Percentiles rank a stretch among this genome's conserved stretches.
phyloP scores from a whole-genome alignment of 2,329 filamentous ascomycete species.

The Berkeleyomyces basicola region DNA sequence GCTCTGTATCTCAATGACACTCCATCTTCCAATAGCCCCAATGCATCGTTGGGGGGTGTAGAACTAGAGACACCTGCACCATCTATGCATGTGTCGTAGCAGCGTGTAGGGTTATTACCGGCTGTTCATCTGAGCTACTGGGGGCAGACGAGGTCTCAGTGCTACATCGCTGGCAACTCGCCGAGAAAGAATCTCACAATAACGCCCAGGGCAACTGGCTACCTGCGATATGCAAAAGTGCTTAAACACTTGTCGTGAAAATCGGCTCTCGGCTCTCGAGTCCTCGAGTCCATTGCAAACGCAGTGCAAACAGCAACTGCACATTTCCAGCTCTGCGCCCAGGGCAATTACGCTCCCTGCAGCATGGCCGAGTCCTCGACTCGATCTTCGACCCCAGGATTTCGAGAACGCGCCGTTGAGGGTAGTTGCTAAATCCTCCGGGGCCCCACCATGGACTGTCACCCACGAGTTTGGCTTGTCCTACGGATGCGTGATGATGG shows the following conservation, averaged over 20 bases:
- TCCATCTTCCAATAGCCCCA: too few species aligned
- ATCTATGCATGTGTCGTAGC: background rate
- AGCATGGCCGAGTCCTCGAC: background rate
- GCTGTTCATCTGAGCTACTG: background rate
- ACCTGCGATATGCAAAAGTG: background rate
- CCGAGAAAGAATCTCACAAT: background rate
- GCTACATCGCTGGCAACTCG: background rate
- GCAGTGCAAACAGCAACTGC: too few species aligned
- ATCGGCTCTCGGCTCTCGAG: too few species aligned
- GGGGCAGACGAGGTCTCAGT: background rate
- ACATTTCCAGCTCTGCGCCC: background rate
- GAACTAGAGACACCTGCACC: background rate
- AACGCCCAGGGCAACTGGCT: background rate
- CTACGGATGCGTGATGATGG: background rate
- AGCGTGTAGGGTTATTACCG: background rate
- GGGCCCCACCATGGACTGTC: background rate
- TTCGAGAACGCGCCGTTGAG: background rate
- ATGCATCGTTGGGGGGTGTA: background rate
- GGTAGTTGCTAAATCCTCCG: background rate
- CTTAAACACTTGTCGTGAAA: background rate
- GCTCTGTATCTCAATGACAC: too few species aligned
- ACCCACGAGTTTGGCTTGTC: background rate
- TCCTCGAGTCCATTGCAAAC: too few species aligned
- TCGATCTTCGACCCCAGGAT: background rate
- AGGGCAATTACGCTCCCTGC: background rate